These are phyloP conservation scores for Flaveria linearis DNA, from an alignment of 129 eudicot genomes.

Conservation along the genomic window DNA sequence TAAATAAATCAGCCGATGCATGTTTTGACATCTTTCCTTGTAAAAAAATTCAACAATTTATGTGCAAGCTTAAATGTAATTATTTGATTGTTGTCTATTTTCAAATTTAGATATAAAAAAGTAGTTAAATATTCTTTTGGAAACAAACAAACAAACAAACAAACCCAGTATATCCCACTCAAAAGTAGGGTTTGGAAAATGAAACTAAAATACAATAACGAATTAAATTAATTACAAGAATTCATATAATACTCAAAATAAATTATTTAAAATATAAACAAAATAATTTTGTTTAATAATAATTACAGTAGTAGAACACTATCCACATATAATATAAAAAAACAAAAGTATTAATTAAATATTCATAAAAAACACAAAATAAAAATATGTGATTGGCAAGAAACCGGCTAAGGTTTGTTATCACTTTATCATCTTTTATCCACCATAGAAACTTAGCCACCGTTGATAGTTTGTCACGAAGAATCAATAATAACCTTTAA, in stretches of 20 bases:
- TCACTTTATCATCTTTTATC: conserved; percentile 2
- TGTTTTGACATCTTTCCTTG: too few species aligned
- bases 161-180: too few species aligned
- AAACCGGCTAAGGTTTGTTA: conserved; percentile 4
- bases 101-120: too few species aligned
- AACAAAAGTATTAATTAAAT: neutral
- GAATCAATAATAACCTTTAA: conserved; percentile 16
- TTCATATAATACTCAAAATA: neutral
- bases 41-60: too few species aligned
- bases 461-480: neutral
- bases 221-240: too few species aligned
- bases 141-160: too few species aligned
- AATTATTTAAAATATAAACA: neutral
- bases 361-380: neutral
- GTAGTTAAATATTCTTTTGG: too few species aligned
- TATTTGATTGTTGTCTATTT: too few species aligned
- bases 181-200: too few species aligned
- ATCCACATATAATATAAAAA: neutral
- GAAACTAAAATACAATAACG: too few species aligned
- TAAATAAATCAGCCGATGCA: too few species aligned
- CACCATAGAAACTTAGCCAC: neutral
- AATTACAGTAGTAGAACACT: neutral
- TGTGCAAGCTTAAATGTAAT: too few species aligned
- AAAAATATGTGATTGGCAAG: neutral
- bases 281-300: neutral